These are phyloP conservation scores for Amaranthus cruentus DNA, from an alignment of 148 eudicot genomes.

Conservation along the genomic window DNA sequence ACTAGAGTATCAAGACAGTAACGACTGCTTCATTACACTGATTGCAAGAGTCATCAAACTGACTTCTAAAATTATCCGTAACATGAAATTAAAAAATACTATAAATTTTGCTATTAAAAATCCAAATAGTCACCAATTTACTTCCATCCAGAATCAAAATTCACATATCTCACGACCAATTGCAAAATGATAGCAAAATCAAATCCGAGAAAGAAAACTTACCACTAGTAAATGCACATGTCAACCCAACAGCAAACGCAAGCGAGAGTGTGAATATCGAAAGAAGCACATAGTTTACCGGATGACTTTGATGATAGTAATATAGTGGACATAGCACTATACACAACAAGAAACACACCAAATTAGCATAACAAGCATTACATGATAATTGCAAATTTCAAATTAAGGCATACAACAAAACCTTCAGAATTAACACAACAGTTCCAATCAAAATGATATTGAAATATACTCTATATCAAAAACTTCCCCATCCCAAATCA, in stretches of 20 bases:
- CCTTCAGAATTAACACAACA: background rate
- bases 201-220: background rate
- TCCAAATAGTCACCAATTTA: no score
- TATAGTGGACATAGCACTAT: constrained; percentile 60
- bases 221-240: constrained; percentile 63
- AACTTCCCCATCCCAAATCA: background rate
- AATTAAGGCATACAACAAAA: background rate
- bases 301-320: constrained; percentile 51
- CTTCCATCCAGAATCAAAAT: background rate
- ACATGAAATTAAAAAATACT: no score
- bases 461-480: no score
- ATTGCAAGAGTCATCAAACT: background rate
- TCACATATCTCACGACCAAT: no score
- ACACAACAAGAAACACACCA: constrained; percentile 6
- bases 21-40: background rate
- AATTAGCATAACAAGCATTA: background rate
- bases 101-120: no score
- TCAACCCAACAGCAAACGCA: constrained; percentile 48
- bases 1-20: background rate
- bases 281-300: constrained; percentile 59
- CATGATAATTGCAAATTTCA: background rate
- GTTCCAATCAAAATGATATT: no score
- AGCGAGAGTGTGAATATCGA: constrained; percentile 54
- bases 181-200: background rate
- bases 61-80: no score